Evolutionary conservation across 768 basidiomycete species (phyloP).

Genomic region (Collybia sp.): DNA sequence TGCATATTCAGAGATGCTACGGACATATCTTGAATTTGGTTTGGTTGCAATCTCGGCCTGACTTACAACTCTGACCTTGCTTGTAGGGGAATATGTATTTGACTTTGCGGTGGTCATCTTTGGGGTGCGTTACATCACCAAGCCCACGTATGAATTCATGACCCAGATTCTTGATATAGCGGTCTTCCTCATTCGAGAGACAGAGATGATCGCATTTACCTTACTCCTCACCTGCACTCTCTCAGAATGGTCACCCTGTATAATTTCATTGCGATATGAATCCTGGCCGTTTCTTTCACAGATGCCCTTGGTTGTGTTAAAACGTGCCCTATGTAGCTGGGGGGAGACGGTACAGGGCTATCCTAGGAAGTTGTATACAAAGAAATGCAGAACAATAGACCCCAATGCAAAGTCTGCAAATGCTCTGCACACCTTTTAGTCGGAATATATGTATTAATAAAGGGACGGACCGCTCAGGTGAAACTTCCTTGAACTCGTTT

Average conservation of each 20-base stretch:
- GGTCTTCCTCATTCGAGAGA: conserved; percentile 74
- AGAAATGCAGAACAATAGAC: conserved; percentile 96
- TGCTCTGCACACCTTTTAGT: conserved; percentile 49
- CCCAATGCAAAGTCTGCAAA: conserved; percentile 96
- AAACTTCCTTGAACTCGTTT: conserved; percentile 82
- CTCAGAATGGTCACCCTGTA: neutral
- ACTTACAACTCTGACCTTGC: conserved; percentile 3
- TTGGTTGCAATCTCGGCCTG: conserved; percentile 14
- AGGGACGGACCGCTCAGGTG: conserved; percentile 79
- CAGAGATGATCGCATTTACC: conserved; percentile 20
- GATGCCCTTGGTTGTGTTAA: neutral
- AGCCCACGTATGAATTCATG: neutral
- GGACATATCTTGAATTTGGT: conserved; percentile 81
- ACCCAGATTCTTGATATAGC: conserved; percentile 30
- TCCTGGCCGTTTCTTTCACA: too few species aligned
- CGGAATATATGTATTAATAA: too few species aligned
- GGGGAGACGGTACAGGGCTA: conserved; percentile 29
- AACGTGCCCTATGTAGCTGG: neutral
- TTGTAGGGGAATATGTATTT: conserved; percentile 74
- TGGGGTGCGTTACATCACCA: conserved; percentile 49
- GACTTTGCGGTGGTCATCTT: conserved; percentile 84
- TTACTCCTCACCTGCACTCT: neutral
- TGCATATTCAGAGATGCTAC: conserved; percentile 51
- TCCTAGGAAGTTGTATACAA: conserved; percentile 98
- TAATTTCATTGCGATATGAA: neutral